These are phyloP conservation scores for Penicillium coprophilum DNA, from an alignment of 495 filamentous ascomycete genomes.

Conservation along the genomic window DNA sequence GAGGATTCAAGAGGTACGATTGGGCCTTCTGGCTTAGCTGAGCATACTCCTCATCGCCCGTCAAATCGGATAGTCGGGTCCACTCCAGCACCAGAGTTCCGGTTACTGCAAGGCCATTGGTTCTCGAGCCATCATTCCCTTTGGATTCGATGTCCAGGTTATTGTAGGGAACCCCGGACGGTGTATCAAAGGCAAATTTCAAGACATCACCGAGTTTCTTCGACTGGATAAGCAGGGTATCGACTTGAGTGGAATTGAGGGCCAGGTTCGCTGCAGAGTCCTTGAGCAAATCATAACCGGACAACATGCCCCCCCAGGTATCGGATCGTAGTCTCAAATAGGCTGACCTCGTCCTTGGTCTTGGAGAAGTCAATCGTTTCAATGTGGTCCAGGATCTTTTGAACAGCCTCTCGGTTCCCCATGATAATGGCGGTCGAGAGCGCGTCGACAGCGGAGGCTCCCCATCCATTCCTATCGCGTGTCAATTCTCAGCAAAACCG, in stretches of 20 bases:
- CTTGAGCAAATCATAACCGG: conserved; percentile 77
- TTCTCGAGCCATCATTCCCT: conserved; percentile 48
- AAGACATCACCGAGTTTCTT: conserved; percentile 67
- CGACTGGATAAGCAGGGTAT: conserved; percentile 64
- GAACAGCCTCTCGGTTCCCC: conserved; percentile 64
- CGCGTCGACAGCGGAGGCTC: conserved; percentile 80
- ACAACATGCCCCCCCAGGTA: conserved; percentile 77
- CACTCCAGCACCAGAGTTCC: conserved; percentile 82
- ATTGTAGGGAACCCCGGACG: conserved; percentile 75
- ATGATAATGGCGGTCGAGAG: conserved; percentile 80
- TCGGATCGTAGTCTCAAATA: conserved; percentile 91
- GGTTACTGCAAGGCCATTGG: conserved; percentile 69
- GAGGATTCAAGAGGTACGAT: conserved; percentile 67
- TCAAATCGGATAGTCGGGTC: conserved; percentile 78
- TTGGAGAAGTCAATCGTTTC: conserved; percentile 65
- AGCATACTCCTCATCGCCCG: conserved; percentile 64
- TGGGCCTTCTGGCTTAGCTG: conserved; percentile 66
- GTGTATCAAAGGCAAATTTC: conserved; percentile 75
- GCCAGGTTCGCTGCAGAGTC: conserved; percentile 62
- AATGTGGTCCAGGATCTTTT: conserved; percentile 68
- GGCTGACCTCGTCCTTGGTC: conserved; percentile 58
- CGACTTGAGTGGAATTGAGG: conserved; percentile 45
- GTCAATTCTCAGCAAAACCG: background rate
- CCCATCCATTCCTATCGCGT: conserved; percentile 73
- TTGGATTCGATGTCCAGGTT: conserved; percentile 57